A percentile compares a stretch with the other conserved stretches of the same genome.
Conservation (phyloP, 2,329 filamentous ascomycete genomes). For the Colletotrichum siamense region DNA sequence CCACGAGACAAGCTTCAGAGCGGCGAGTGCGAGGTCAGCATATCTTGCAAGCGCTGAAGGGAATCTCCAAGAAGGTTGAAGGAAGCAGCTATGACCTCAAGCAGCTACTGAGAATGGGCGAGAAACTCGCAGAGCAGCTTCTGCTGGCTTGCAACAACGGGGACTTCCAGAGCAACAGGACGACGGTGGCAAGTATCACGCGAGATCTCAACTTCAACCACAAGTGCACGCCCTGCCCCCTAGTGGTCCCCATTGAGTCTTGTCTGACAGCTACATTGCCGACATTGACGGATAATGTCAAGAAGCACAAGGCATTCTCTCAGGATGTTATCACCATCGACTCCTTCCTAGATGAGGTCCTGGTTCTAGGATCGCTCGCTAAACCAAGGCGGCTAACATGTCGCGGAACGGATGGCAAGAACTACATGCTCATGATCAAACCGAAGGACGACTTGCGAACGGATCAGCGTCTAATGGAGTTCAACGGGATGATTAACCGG, state of each 20-base stretch:
- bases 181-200: constrained; percentile 73
- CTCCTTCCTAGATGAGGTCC: constrained; percentile 83
- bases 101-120: constrained; percentile 75
- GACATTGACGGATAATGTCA: constrained; percentile 71
- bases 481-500: constrained; percentile 97
- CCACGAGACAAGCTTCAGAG: constrained; percentile 74
- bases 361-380: constrained; percentile 89
- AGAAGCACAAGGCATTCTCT: constrained; percentile 85
- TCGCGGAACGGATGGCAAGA: constrained; percentile 85
- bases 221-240: constrained; percentile 78
- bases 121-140: constrained; percentile 83
- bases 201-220: constrained; percentile 84
- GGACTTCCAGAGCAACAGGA: constrained; percentile 72
- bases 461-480: constrained; percentile 98
- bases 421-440: constrained; percentile 92
- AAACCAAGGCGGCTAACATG: constrained; percentile 90
- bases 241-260: constrained; percentile 89
- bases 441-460: constrained; percentile 98
- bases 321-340: constrained; percentile 84
- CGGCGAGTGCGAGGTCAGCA: constrained; percentile 60
- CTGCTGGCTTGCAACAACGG: constrained; percentile 81
- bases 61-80: constrained; percentile 56
- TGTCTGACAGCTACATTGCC: constrained; percentile 86
- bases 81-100: constrained; percentile 66
- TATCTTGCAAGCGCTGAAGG: constrained; percentile 56